A percentile compares a stretch with the other conserved stretches of the same genome.
These are phyloP conservation scores for Senecio squalidus DNA, from an alignment of 140 eudicot species.

Conservation along the genomic window DNA sequence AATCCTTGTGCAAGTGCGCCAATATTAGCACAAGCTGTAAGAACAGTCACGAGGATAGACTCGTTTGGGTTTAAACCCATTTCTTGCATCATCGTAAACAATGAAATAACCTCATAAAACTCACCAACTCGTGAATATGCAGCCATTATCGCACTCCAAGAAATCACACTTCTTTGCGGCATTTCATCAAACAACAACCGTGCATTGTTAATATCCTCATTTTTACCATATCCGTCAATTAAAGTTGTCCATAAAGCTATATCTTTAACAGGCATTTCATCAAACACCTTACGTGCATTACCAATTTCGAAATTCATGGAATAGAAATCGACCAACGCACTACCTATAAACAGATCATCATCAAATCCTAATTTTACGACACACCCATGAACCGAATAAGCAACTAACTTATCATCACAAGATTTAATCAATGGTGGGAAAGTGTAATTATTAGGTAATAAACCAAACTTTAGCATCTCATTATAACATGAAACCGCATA, in stretches of 20 bases:
- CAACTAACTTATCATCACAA: slow-evolving; percentile 26
- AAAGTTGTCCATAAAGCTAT: slow-evolving; percentile 39
- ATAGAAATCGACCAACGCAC: slow-evolving; percentile 48
- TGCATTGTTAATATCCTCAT: slow-evolving; percentile 34
- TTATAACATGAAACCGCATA: slow-evolving; percentile 29
- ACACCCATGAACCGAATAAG: slow-evolving; percentile 42
- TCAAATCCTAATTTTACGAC: slow-evolving; percentile 36
- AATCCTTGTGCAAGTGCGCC: slow-evolving; percentile 51
- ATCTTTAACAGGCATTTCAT: slow-evolving; percentile 41
- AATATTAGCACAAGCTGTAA: slow-evolving; percentile 46
- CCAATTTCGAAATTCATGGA: slow-evolving; percentile 19
- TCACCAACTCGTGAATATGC: slow-evolving; percentile 28
- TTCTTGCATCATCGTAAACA: slow-evolving; percentile 29
- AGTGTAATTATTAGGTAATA: slow-evolving; percentile 45
- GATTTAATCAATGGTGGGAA: slow-evolving; percentile 54
- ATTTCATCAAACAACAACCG: slow-evolving; percentile 35
- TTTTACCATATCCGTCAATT: slow-evolving; percentile 48
- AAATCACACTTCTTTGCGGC: slow-evolving; percentile 39
- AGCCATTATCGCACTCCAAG: slow-evolving; percentile 49
- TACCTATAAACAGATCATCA: slow-evolving; percentile 38
- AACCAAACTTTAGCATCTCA: slow-evolving; percentile 33
- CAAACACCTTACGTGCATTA: slow-evolving; percentile 35
- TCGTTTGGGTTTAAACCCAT: slow-evolving; percentile 33
- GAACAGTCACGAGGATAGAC: slow-evolving; percentile 32
- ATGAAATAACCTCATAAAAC: slow-evolving; percentile 24